phyloP scores from a whole-genome alignment of 257 asterid genomes.

The Buddleja alternifolia region DNA sequence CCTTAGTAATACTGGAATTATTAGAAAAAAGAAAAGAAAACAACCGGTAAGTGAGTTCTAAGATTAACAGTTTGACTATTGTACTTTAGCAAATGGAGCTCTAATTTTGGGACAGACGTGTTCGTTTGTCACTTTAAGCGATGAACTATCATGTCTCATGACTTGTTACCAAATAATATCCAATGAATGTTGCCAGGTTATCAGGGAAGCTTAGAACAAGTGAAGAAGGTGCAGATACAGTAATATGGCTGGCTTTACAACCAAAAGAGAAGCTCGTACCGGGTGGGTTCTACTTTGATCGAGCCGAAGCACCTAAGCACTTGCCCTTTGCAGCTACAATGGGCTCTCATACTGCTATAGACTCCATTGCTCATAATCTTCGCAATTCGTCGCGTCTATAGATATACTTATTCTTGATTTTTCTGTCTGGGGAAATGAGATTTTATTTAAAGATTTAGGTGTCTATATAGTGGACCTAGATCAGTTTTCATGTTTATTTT shows the following conservation, averaged over 20 bases:
- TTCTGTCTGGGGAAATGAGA: not conserved
- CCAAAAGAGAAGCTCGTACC: slow-evolving; percentile 74
- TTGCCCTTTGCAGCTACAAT: slow-evolving; percentile 66
- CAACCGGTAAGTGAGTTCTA: no score
- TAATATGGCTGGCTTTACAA: slow-evolving; percentile 84
- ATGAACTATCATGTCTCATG: not conserved
- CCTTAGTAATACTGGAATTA: no score
- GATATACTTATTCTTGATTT: not conserved
- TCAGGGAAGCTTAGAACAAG: slow-evolving; percentile 82
- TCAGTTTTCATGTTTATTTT: not conserved
- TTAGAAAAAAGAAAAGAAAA: no score
- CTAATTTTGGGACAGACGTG: no score
- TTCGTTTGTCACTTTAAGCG: not conserved
- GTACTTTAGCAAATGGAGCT: no score
- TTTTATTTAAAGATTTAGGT: no score
- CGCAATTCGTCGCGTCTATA: slow-evolving; percentile 43
- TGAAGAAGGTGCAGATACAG: slow-evolving; percentile 88
- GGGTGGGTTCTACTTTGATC: slow-evolving; percentile 76
- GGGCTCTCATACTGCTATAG: slow-evolving; percentile 63
- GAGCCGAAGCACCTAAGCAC: slow-evolving; percentile 85
- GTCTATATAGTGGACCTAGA: not conserved
- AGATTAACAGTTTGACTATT: no score
- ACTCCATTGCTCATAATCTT: slow-evolving; percentile 55
- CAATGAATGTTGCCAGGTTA: slow-evolving; percentile 44
- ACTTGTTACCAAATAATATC: not conserved